phyloP scores from a whole-genome alignment of 495 filamentous ascomycete genomes.

The Filosporella fistucella region DNA sequence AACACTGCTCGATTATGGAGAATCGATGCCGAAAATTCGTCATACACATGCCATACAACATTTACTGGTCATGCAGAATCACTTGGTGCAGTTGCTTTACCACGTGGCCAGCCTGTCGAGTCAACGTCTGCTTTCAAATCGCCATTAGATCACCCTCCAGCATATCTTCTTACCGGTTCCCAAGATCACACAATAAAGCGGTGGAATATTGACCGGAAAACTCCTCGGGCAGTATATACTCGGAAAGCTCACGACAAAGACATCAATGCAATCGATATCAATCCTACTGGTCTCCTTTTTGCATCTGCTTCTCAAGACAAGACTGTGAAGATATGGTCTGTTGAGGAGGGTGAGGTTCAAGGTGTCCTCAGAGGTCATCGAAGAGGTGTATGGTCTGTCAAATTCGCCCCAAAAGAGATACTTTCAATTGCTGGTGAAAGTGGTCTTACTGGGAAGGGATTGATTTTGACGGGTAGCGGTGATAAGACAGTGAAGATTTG shows the following conservation, averaged over 20 bases:
- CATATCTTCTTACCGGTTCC: conserved; percentile 83
- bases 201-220: conserved; percentile 61
- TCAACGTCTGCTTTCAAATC: conserved; percentile 58
- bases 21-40: conserved; percentile 69
- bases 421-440: conserved; percentile 67
- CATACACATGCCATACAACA: conserved; percentile 72
- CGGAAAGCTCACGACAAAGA: conserved; percentile 97
- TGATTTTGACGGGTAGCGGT: conserved; percentile 82
- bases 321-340: conserved; percentile 93
- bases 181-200: conserved; percentile 93
- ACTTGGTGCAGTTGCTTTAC: conserved; percentile 84
- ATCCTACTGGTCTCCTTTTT: conserved; percentile 64
- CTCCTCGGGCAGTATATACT: conserved; percentile 63
- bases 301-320: conserved; percentile 95
- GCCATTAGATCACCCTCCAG: conserved; percentile 73
- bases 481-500: conserved; percentile 97
- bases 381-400: conserved; percentile 91
- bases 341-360: conserved; percentile 78
- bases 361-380: conserved; percentile 89
- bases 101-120: conserved; percentile 57
- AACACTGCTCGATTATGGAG: conserved; percentile 91
- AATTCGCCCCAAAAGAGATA: conserved; percentile 75
- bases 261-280: conserved; percentile 90
- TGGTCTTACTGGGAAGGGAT: conserved; percentile 62
- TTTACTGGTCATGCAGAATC: conserved; percentile 94